Base-by-base conservation (phyloP, 192 early-diverging fungal genomes). In the Coemansia pectinata region DNA sequence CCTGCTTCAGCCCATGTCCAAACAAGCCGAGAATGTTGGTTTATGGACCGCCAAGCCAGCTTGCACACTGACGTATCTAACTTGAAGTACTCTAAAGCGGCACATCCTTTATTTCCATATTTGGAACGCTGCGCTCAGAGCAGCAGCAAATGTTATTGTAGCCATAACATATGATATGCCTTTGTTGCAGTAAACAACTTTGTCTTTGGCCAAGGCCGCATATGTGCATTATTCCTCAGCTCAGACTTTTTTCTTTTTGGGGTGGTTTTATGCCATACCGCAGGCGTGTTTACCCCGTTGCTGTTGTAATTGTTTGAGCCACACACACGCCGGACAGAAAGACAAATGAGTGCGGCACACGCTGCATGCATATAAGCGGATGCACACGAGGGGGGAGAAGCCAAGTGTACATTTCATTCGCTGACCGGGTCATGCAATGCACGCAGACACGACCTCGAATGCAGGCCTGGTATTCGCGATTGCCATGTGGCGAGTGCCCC, bases 401-500 rank as follows among this genome's bases (percentile, higher is more conserved):
- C 34, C 23, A 57, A 57, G n/a, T 39, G 50, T 10, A 21, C 53
- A 52, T 44, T 67, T 47, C 65, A 42, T 42, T 63, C 15, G 44
- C 44, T 42, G 61, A 27, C 61, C n/a, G 17, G 8, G 19, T 23
- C 17, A 50, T 67, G 66, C 45, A 41, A 60, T 27, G 44, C 40
- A 63, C 41, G 44, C 57, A 58, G 53, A 68, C 52, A 57, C 55
- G 57, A 68, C n/a, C 60, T 39, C 14, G 55, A 68, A 60, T 58
- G 53, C 66, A 29, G 12, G 29, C 11, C n/a, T 17, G 29, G 33
- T 25, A 52, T 66, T 66, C 64, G 45, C 65, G 65, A 67, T 73
- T 73, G 64, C 44, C 41, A 34, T 73, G 71, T 67, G 71, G 59
- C 65, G 60, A 42, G 59, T 66, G 59, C 59, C 71, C 45, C 63